Base-by-base conservation (phyloP, 345 rosid species). In the Durio zibethinus region DNA sequence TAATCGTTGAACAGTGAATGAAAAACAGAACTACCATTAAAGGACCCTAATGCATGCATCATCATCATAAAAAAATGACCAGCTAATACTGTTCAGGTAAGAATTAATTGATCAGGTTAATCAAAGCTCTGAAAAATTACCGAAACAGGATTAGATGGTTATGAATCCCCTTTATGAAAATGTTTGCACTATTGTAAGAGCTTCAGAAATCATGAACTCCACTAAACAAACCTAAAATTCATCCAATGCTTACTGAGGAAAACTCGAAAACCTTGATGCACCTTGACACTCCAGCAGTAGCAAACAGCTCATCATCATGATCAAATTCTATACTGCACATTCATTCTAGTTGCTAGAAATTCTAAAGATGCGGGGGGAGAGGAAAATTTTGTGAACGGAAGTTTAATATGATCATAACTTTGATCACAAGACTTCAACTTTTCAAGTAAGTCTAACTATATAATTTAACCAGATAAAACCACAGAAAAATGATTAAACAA, bases 281-380 rank as follows among this genome's bases (percentile, higher is more conserved):
- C 81, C 85, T 85, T 31, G 92, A 90, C 57, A 86, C 88, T 81
- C 94, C 94, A 62, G 94, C 94, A 52, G 87, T 87, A 38, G 92
- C 94, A 82, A 87, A 90, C 52, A 88, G 56, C 73, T 90, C 92
- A 82, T 87, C 87, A 59, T 88, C 94, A 35, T 87, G 84, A 64
- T 90, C 89, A 83, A 90, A 88, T 79, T 90, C 92, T 75, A 86
- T 86, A 78, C 94, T 90, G 94, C 83, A 87, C 72, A 70, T 29
- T 27, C 71, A 25, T 60, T 75, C 45, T 31, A 45, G 78, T 29
- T 12, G 36, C 57, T 62, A 75, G 31, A 62, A 62, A 75, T 61
- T 45, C 43, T 47, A 45, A n/a, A n/a, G 33, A 33, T 4, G 23
- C 63, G 1, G 1, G 36, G 25, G 33, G 47, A 36, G 20, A 72